phyloP scores from a whole-genome alignment of 768 basidiomycete species.

The Tricholoma terreum region DNA sequence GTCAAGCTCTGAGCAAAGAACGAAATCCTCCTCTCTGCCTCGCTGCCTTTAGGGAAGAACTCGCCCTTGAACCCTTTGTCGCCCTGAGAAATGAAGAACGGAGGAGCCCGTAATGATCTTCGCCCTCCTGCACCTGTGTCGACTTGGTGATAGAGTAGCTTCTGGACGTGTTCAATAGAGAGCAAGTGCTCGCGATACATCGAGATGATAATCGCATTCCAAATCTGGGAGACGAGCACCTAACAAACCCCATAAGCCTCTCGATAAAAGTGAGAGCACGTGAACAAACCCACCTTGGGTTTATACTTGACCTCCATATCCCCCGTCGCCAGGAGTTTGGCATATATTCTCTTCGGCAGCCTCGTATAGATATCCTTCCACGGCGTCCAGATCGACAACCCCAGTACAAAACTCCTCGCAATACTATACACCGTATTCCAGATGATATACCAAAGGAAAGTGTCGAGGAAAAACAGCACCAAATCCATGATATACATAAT shows the following conservation, averaged over 20 bases:
- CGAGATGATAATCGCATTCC: slow-evolving; percentile 99
- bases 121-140: slow-evolving; percentile 77
- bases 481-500: slow-evolving; percentile 99
- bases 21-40: slow-evolving; percentile 95
- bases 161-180: slow-evolving; percentile 98
- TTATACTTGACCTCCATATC: slow-evolving; percentile 99
- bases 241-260: slow-evolving; percentile 24
- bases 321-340: slow-evolving; percentile 87
- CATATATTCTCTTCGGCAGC: slow-evolving; percentile 94
- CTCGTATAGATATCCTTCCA: slow-evolving; percentile 98
- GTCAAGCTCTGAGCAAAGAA: slow-evolving; percentile 99
- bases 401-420: slow-evolving; percentile 82
- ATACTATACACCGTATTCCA: slow-evolving; percentile 97
- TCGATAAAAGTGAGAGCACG: not conserved
- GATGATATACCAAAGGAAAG: slow-evolving; percentile 99
- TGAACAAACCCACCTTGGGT: slow-evolving; percentile 72
- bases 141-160: slow-evolving; percentile 95
- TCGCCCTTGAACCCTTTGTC: slow-evolving; percentile 77
- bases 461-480: slow-evolving; percentile 96
- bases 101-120: slow-evolving; percentile 89
- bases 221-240: slow-evolving; percentile 98
- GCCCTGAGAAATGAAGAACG: slow-evolving; percentile 96
- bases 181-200: slow-evolving; percentile 99
- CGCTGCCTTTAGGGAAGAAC: slow-evolving; percentile 94
- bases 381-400: slow-evolving; percentile 97